Evolutionary conservation across 176 grass and related monocot genomes (phyloP).

Genomic region (Alopecurus myosuroides): DNA sequence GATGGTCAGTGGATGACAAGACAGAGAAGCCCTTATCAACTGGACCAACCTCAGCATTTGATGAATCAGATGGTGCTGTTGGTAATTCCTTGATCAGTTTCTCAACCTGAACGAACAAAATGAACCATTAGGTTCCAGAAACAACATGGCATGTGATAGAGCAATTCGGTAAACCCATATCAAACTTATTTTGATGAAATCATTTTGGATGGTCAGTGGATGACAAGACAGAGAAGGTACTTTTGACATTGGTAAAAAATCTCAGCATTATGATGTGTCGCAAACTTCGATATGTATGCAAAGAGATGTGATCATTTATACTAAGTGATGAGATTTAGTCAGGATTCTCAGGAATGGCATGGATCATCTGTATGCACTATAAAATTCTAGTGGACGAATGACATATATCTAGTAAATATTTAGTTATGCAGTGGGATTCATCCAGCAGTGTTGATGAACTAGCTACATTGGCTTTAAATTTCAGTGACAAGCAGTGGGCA

Average conservation of each 20-base stretch:
- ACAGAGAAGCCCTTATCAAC: neutral
- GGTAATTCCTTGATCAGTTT: conserved; percentile 93
- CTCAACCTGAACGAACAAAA: conserved; percentile 58
- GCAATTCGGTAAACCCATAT: too few species aligned
- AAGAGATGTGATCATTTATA: neutral
- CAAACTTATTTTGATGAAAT: too few species aligned
- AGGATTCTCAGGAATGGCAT: neutral
- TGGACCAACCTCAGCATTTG: too few species aligned
- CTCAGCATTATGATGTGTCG: too few species aligned
- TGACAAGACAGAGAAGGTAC: too few species aligned
- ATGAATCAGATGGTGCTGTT: too few species aligned
- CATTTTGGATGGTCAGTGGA: too few species aligned
- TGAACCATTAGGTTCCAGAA: neutral
- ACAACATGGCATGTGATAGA: neutral
- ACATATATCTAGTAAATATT: too few species aligned
- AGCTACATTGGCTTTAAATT: conserved; percentile 7
- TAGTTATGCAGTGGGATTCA: neutral
- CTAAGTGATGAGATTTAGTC: neutral
- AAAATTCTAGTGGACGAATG: too few species aligned
- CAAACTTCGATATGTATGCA: too few species aligned
- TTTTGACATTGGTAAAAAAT: too few species aligned
- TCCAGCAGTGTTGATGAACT: neutral
- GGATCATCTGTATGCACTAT: neutral
- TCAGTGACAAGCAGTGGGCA: neutral
- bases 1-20: neutral